Conservation (phyloP, 73 alveolate genomes). For the Paramecium bursaria region DNA sequence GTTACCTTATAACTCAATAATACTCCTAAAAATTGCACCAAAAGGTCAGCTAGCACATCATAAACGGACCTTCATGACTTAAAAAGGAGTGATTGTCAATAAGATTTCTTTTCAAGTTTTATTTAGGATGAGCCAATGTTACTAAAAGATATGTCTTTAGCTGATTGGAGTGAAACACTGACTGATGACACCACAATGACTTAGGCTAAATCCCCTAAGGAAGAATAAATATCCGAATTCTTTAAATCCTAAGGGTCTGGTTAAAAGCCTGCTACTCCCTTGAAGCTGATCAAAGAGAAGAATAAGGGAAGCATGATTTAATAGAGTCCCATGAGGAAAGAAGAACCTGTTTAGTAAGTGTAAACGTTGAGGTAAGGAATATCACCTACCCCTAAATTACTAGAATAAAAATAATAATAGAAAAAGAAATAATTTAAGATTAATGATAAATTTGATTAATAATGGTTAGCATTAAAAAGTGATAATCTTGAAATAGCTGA, state of each 20-base stretch:
- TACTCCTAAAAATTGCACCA: background rate
- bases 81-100: constrained; percentile 37
- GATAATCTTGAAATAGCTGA: constrained; percentile 47
- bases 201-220: constrained; percentile 33
- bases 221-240: background rate
- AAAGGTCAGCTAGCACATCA: no score
- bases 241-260: no score
- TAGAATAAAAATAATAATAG: constrained; percentile 17
- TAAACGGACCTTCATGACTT: background rate
- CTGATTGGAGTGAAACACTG: constrained; percentile 55
- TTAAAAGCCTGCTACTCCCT: constrained; percentile 38
- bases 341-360: constrained; percentile 11
- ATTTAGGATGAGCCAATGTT: constrained; percentile 52
- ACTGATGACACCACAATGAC: constrained; percentile 6
- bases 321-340: background rate
- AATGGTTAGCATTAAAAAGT: constrained; percentile 53
- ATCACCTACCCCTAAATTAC: constrained; percentile 11
- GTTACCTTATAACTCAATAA: constrained; percentile 18
- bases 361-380: constrained; percentile 1
- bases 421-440: constrained; percentile 32
- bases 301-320: background rate
- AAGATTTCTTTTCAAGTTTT: constrained; percentile 56
- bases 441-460: constrained; percentile 39
- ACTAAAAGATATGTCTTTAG: constrained; percentile 45
- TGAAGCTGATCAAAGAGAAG: background rate